These are phyloP conservation scores for Podila verticillata DNA, from an alignment of 192 early-diverging fungal species.

Conservation along the genomic window DNA sequence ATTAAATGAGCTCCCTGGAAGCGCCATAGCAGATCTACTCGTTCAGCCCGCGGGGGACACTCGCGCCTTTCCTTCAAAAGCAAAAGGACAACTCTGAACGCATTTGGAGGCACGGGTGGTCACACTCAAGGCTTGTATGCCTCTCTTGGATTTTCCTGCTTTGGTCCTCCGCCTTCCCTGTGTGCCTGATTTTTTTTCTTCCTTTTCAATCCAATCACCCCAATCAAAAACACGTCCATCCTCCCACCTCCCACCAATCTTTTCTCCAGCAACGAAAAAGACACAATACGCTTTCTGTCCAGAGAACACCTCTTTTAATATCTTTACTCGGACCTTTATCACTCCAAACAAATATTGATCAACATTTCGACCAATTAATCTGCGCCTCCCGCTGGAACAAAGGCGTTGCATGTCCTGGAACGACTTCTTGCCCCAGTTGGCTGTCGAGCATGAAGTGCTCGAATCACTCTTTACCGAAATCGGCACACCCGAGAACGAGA, in stretches of 20 bases:
- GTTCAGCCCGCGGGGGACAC: too few relatives aligned
- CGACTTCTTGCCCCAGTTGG: slow-evolving; percentile 45
- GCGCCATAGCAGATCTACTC: too few relatives aligned
- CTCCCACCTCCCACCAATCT: not conserved
- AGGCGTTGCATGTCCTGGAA: slow-evolving; percentile 35
- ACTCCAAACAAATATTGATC: not conserved
- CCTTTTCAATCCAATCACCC: not conserved
- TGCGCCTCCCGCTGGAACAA: not conserved
- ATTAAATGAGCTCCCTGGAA: too few relatives aligned
- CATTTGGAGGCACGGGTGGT: too few relatives aligned
- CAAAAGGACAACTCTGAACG: too few relatives aligned
- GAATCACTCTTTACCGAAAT: slow-evolving; percentile 30
- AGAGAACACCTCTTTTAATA: too few relatives aligned
- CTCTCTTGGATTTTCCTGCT: too few relatives aligned
- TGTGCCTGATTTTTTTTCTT: not conserved
- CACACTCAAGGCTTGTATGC: too few relatives aligned
- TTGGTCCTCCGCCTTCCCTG: too few relatives aligned
- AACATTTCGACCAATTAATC: not conserved
- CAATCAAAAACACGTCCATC: too few relatives aligned
- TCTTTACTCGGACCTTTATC: not conserved
- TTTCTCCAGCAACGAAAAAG: not conserved
- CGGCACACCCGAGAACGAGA: slow-evolving; percentile 27
- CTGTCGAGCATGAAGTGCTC: slow-evolving; percentile 41
- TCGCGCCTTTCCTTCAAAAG: too few relatives aligned
- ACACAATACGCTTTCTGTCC: not conserved